Evolutionary conservation across 176 grass and related monocot genomes (phyloP), one percentile per base, ranked within the genome.

Genomic region (Hordeum marinum): DNA sequence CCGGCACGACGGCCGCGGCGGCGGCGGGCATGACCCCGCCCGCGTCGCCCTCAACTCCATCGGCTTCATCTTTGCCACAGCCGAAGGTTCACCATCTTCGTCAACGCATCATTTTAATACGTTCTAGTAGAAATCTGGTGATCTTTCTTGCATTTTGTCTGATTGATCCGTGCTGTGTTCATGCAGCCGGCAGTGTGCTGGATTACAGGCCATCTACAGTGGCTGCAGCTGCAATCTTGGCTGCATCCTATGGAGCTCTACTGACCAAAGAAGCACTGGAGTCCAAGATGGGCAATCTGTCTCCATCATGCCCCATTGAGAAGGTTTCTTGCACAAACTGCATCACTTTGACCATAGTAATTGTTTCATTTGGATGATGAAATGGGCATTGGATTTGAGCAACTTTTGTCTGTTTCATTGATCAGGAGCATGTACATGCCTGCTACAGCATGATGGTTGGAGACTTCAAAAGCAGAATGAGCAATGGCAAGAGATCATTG

Each of bases 191-290:
- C 21, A 92, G 81, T 72, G 90, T 90, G 54, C 84, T 94, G 36
- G 87, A 92, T 88, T 87, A 88, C 83, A 92, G 85, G 61, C 90
- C 93, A 37, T 94, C 93, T 55, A 86, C 90, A 80, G 85, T 92
- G 26, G 90, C 93, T 80, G 88, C 90, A 86, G 85, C 93, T 83
- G 87, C 93, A 84, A 85, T 86, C 82, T 90, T 94, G 85, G 90
- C 90, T 83, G 93, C 90, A 75, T 88, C 90, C 75, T 80, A 77
- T 72, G 93, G 89, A 57, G 54, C 79, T 86, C 67, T 83, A 25
- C 72, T 90, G 67, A 87, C 85, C 65, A 90, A 84, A 67, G 88
- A 93, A 10, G 83, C 76, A 81, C 40, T 95, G 79, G 88, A 87
- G 64, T 68, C 70, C 54, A 95, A 89, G 75, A 90, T 95, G 63